Evolutionary conservation across 1,284 basidiomycete genomes (phyloP).

Genomic region (Ganoderma meredithae): DNA sequence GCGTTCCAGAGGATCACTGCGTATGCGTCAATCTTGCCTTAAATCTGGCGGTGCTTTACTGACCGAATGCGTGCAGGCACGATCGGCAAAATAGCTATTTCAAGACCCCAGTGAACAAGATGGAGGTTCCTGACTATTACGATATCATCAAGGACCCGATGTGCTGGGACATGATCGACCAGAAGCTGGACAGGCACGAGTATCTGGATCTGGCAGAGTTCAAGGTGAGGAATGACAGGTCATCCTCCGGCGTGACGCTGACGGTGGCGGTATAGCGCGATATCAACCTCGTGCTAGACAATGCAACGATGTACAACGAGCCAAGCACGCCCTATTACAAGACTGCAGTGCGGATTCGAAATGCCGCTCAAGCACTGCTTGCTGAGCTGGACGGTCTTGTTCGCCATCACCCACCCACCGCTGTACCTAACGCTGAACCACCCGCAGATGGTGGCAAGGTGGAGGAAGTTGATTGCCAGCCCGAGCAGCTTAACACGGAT

Average conservation of each 20-base stretch:
- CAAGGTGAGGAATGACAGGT: conserved; percentile 56
- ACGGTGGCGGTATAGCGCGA: conserved; percentile 65
- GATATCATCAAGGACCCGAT: conserved; percentile 89
- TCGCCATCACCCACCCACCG: not conserved
- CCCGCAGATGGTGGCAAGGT: conserved; percentile 30
- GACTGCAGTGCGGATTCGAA: conserved; percentile 75
- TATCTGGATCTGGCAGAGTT: conserved; percentile 84
- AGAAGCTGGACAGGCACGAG: conserved; percentile 78
- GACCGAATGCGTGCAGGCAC: conserved; percentile 53
- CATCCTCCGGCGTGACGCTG: not conserved
- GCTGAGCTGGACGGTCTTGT: conserved; percentile 55
- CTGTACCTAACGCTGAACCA: conserved; percentile 30
- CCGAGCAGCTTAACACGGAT: conserved; percentile 11
- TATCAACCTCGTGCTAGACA: conserved; percentile 82
- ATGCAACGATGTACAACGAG: conserved; percentile 91
- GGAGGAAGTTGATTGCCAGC: conserved; percentile 5
- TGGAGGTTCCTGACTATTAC: conserved; percentile 92
- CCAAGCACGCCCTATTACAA: conserved; percentile 78
- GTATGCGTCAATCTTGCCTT: conserved; percentile 47
- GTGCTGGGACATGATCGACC: conserved; percentile 87
- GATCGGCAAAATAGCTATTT: conserved; percentile 80
- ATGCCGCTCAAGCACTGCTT: conserved; percentile 64
- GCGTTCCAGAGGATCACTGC: conserved; percentile 76
- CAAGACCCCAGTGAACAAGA: conserved; percentile 80
- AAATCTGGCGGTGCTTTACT: conserved; percentile 37